Evolutionary conservation across 2,329 filamentous ascomycete species (phyloP).

Genomic region (Penicillium sp.): DNA sequence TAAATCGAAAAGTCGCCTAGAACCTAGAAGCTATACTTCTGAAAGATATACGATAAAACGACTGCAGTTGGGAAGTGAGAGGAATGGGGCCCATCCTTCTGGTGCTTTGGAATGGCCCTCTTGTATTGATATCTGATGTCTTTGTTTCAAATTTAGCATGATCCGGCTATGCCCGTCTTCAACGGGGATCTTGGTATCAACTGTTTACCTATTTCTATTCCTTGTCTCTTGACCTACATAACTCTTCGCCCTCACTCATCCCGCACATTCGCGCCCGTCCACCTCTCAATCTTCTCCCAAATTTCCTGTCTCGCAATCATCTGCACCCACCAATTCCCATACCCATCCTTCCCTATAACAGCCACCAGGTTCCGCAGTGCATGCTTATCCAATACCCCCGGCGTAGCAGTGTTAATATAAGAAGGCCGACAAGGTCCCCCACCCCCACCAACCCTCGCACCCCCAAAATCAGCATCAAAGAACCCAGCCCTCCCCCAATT

Average conservation of each 20-base stretch:
- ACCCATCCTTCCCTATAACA: background rate
- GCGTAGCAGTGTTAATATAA: background rate
- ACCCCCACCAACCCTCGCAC: background rate
- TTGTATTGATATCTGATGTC: slow-evolving; percentile 30
- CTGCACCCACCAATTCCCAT: background rate
- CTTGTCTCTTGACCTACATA: too few relatives aligned
- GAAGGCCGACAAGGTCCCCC: background rate
- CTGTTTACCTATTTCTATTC: background rate
- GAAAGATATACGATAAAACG: slow-evolving; percentile 10
- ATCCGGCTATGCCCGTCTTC: slow-evolving; percentile 23
- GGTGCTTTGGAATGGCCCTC: slow-evolving; percentile 7
- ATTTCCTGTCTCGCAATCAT: background rate
- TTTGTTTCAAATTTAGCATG: slow-evolving; percentile 28
- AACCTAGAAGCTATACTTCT: background rate
- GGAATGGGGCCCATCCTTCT: slow-evolving; percentile 4
- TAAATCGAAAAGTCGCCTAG: slow-evolving; percentile 27
- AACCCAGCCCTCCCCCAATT: background rate
- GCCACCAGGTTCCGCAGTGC: background rate
- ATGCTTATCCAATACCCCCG: background rate
- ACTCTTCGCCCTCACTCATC: background rate
- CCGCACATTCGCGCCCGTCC: background rate
- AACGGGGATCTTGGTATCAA: slow-evolving; percentile 23
- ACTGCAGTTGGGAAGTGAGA: slow-evolving; percentile 3
- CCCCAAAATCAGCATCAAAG: background rate
- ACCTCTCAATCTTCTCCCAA: background rate